Evolutionary conservation across 192 early-diverging fungal genomes (phyloP).

Genomic region (Chytriomyces hyalinus): DNA sequence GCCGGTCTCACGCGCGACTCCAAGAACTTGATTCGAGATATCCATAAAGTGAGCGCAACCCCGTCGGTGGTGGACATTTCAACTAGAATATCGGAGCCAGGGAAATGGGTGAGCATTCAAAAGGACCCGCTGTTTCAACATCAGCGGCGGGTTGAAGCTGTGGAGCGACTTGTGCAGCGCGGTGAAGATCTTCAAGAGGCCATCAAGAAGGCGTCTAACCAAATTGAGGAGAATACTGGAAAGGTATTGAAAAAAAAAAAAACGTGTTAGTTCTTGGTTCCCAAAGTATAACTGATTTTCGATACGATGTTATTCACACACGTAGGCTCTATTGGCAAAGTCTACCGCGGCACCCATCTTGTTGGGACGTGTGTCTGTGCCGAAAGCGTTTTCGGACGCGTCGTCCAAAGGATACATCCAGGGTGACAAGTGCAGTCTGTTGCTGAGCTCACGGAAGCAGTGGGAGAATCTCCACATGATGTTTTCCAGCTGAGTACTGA

Average conservation of each 20-base stretch:
- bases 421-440: slow-evolving; percentile 11
- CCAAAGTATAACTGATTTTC: neutral
- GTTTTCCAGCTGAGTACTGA: slow-evolving; percentile 7
- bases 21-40: slow-evolving; percentile 35
- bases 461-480: slow-evolving; percentile 29
- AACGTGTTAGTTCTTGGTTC: neutral
- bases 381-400: slow-evolving; percentile 18
- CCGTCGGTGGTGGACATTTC: slow-evolving; percentile 38
- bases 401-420: slow-evolving; percentile 1
- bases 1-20: slow-evolving; percentile 28
- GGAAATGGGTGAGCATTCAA: slow-evolving; percentile 33
- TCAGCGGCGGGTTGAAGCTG: slow-evolving; percentile 18
- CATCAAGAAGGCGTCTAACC: slow-evolving; percentile 29
- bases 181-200: slow-evolving; percentile 34
- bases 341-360: slow-evolving; percentile 9
- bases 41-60: slow-evolving; percentile 23
- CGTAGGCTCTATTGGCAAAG: slow-evolving; percentile 17
- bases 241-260: neutral
- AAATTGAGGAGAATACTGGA: slow-evolving; percentile 33
- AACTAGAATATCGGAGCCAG: slow-evolving; percentile 10
- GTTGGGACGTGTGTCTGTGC: slow-evolving; percentile 21
- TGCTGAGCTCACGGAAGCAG: slow-evolving; percentile 29
- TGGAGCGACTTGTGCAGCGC: slow-evolving; percentile 31
- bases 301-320: neutral
- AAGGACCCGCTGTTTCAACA: slow-evolving; percentile 35